Evolutionary conservation across 345 rosid species (phyloP).

Genomic region (Syzygium jambos): DNA sequence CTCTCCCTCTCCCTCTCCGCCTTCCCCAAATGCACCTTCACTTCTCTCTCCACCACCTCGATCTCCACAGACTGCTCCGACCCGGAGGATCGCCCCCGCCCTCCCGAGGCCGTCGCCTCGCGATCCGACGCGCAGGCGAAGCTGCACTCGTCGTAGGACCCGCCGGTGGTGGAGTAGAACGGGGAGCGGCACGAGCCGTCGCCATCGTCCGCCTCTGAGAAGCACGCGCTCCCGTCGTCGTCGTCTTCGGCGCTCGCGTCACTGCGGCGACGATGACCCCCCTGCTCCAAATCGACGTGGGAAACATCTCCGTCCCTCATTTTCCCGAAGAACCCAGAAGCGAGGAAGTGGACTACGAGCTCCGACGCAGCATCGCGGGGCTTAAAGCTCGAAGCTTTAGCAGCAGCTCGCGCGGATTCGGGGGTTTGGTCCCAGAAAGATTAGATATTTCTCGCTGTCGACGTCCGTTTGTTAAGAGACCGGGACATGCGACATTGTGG

Average conservation of each 20-base stretch:
- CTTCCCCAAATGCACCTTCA: not conserved
- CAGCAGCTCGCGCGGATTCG: not conserved
- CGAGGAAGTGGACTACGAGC: not conserved
- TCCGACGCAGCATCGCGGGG: not conserved
- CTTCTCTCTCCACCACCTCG: slow-evolving; percentile 1
- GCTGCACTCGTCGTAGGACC: not conserved
- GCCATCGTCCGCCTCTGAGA: not conserved
- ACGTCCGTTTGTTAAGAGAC: not conserved
- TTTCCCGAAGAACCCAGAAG: not conserved
- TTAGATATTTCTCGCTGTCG: not conserved
- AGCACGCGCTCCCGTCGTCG: not conserved
- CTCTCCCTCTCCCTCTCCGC: slow-evolving; percentile 13
- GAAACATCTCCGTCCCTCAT: not conserved
- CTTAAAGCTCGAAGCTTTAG: not conserved
- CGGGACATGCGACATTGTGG: not conserved
- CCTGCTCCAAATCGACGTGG: not conserved
- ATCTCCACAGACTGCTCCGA: slow-evolving; percentile 6
- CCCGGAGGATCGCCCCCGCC: not conserved
- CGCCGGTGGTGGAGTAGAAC: not conserved
- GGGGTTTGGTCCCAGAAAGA: not conserved
- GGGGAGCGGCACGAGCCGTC: not conserved
- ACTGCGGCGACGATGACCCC: not conserved
- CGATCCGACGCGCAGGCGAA: not conserved
- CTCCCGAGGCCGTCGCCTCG: not conserved
- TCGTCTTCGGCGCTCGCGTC: not conserved